phyloP scores from a whole-genome alignment of 768 basidiomycete species.

The Leucocoprinus birnbaumii region DNA sequence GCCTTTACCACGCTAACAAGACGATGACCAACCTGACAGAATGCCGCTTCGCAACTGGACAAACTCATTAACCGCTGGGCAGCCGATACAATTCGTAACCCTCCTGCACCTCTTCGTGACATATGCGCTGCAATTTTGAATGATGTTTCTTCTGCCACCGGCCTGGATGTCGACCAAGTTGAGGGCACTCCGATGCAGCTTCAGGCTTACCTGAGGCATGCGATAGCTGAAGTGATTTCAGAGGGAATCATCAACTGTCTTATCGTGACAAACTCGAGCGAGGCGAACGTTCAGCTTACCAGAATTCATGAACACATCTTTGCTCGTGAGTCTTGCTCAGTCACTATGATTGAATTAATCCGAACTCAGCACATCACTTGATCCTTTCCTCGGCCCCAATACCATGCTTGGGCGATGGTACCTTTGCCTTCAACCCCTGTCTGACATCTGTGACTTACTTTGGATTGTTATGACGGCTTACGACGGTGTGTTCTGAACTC shows the following conservation, averaged over 20 bases:
- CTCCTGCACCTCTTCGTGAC: constrained; percentile 48
- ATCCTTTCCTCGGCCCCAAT: neutral
- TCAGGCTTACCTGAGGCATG: constrained; percentile 79
- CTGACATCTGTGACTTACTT: neutral
- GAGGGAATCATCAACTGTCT: constrained; percentile 84
- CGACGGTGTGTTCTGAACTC: constrained; percentile 1
- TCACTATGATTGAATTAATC: neutral
- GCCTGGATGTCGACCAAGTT: constrained; percentile 41
- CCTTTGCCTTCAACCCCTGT: neutral
- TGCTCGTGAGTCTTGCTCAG: constrained; percentile 51
- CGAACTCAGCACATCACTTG: neutral
- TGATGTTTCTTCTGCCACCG: constrained; percentile 46
- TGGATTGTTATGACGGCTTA: neutral
- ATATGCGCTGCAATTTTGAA: constrained; percentile 57
- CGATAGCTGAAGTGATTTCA: constrained; percentile 71
- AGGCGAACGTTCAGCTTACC: constrained; percentile 81
- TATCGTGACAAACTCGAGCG: constrained; percentile 81
- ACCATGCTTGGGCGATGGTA: neutral
- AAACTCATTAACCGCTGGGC: constrained; percentile 87
- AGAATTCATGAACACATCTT: constrained; percentile 89
- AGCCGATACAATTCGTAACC: constrained; percentile 62
- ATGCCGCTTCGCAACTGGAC: constrained; percentile 78
- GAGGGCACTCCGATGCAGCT: constrained; percentile 65
- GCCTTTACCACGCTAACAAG: constrained; percentile 6
- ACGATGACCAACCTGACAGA: constrained; percentile 38